A percentile compares a stretch with the other conserved stretches of the same genome.
Evolutionary conservation across 2,329 filamentous ascomycete genomes (phyloP).

Genomic region (Monilinia laxa): DNA sequence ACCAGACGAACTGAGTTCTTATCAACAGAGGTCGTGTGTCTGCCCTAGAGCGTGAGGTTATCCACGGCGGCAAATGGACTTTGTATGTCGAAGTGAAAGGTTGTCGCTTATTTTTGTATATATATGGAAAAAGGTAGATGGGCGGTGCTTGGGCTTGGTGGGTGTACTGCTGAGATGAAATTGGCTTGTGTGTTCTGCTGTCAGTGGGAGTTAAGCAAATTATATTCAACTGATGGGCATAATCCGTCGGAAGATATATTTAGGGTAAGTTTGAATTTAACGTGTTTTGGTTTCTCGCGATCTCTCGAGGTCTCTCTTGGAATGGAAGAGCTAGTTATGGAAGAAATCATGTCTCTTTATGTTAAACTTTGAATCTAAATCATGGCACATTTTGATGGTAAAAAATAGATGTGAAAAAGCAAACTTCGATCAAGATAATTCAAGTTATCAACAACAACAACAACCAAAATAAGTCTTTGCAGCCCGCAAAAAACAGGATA

Average conservation of each 20-base stretch:
- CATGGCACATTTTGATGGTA: too few species aligned
- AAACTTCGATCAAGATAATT: background rate
- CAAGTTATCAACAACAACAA: background rate
- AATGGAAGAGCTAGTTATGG: too few species aligned
- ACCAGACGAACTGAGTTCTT: slow-evolving; percentile 14
- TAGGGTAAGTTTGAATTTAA: too few species aligned
- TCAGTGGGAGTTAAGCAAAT: background rate
- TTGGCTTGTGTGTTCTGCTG: background rate
- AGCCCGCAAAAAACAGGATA: background rate
- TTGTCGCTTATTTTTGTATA: background rate
- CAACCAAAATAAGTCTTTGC: background rate
- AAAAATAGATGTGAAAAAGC: background rate
- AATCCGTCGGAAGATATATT: background rate
- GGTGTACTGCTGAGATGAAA: background rate
- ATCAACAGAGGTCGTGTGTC: slow-evolving; percentile 1
- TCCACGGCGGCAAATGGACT: slow-evolving; percentile 16
- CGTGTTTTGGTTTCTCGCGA: too few species aligned
- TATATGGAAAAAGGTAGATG: background rate
- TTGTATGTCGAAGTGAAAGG: background rate
- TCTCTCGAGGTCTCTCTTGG: too few species aligned
- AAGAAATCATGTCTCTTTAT: too few species aligned
- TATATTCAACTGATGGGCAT: background rate
- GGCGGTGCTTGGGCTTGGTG: background rate
- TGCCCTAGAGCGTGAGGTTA: slow-evolving; percentile 12
- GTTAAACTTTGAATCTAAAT: too few species aligned